Conservation (phyloP, 768 basidiomycete species). For the Suillus spraguei region DNA sequence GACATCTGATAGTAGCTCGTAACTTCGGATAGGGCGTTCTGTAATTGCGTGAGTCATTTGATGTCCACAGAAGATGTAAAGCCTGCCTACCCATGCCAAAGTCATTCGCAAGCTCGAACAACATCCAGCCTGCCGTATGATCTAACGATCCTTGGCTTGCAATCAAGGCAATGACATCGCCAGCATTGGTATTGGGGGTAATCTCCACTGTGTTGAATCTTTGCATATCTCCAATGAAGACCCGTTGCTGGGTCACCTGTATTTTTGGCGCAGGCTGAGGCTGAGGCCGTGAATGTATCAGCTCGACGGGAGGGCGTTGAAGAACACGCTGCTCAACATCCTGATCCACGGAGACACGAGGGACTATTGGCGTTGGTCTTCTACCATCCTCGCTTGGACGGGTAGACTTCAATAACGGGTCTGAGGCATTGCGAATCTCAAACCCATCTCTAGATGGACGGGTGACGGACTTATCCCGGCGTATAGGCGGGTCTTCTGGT, state of each 20-base stretch:
- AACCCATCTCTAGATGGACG: conserved; percentile 14
- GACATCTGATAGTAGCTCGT: conserved; percentile 80
- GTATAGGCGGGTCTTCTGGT: conserved; percentile 10
- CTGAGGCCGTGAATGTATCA: neutral
- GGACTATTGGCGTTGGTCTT: conserved; percentile 20
- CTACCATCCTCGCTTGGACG: conserved; percentile 32
- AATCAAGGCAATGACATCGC: conserved; percentile 70
- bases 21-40: conserved; percentile 92
- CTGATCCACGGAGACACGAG: conserved; percentile 26
- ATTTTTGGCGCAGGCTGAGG: conserved; percentile 32
- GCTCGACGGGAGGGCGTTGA: conserved; percentile 32
- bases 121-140: conserved; percentile 77
- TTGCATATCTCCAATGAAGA: conserved; percentile 80
- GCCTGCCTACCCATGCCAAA: conserved; percentile 82
- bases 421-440: conserved; percentile 16
- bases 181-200: conserved; percentile 62
- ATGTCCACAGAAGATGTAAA: conserved; percentile 6
- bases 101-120: conserved; percentile 89
- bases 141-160: conserved; percentile 68
- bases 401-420: conserved; percentile 21
- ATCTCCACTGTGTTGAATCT: conserved; percentile 78
- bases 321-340: conserved; percentile 26
- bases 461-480: conserved; percentile 5
- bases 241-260: conserved; percentile 58
- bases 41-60: conserved; percentile 20